A percentile compares a stretch with the other conserved stretches of the same genome.
Conservation (phyloP, 208 protist genomes). For the Trypanosoma theileri region DNA sequence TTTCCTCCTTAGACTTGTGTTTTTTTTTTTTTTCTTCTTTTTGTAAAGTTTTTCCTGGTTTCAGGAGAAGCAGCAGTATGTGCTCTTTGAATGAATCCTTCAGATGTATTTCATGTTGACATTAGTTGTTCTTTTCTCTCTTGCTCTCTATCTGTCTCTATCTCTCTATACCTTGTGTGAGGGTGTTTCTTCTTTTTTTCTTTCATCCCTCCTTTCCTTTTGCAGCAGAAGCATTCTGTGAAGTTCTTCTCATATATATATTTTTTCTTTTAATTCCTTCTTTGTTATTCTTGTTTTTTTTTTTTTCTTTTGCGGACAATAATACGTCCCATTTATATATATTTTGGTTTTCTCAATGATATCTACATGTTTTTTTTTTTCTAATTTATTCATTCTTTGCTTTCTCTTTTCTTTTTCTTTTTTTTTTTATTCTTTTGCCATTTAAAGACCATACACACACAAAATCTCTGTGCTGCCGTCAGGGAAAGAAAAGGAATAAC, state of each 20-base stretch:
- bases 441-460: neutral
- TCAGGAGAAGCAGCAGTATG: too few species aligned
- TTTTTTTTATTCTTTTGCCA: conserved; percentile 3
- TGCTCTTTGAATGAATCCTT: too few species aligned
- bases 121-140: too few species aligned
- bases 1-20: neutral
- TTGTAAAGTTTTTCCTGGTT: too few species aligned
- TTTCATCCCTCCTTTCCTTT: too few species aligned
- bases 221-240: too few species aligned
- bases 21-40: too few species aligned
- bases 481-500: neutral
- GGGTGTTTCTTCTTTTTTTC: too few species aligned
- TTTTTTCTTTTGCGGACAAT: neutral
- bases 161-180: too few species aligned
- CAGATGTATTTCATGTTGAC: too few species aligned
- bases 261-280: conserved; percentile 7
- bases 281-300: conserved; percentile 3
- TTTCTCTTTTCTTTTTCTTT: neutral
- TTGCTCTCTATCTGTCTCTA: too few species aligned
- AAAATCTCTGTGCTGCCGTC: neutral
- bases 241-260: conserved; percentile 1
- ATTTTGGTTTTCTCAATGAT: neutral
- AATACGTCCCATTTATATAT: neutral
- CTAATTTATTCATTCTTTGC: neutral
- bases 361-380: neutral